Evolutionary conservation across 164 flowering plant species (phyloP), one percentile per base, ranked within the genome.

Genomic region (Magnolia officinalis): DNA sequence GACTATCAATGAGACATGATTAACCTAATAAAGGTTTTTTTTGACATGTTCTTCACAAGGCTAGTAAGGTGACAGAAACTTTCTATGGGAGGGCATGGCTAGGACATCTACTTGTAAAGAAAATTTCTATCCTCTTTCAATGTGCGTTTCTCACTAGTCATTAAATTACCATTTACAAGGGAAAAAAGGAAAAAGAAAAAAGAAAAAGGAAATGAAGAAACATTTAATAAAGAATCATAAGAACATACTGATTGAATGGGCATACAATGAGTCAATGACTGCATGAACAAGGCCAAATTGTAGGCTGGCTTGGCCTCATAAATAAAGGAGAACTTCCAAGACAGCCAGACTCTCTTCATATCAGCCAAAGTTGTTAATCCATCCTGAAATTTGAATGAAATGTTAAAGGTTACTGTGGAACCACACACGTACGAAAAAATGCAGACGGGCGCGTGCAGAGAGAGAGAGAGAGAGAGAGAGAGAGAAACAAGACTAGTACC

Each of bases 261-360:
- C 84, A 81, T 87, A 96, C 19, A 96, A 58, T n/a, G n/a, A n/a
- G n/a, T n/a, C n/a, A n/a, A n/a, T 4, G 96, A 83, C 80, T 96
- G 99, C 98, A 94, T 90, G 80, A 91, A 91, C 78, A 89, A 84
- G 61, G 83, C 86, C 80, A 86, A 77, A 67, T 90, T 85, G 55
- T 79, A 74, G 10, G 88, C 77, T 76, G 96, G 98, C 68, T 82
- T 81, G 71, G 94, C 95, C 79, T 94, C 98, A 76, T 78, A 96
- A 50, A 96, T 89, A 79, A 79, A 90, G 2, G 98, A 80, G 78
- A 96, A 91, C 84, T 94, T 94, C 72, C 86, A 84, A 1, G 86
- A 82, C 7, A 86, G 84, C 97, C 98, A 96, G 19, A 90, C 71
- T 72, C 72, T 85, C 89, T 91, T 96, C 97, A 94, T 88, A 76